A percentile compares a stretch with the other conserved stretches of the same genome.
Conservation (phyloP, 805 yeast genomes). For the Pachysolen tannophilus region DNA sequence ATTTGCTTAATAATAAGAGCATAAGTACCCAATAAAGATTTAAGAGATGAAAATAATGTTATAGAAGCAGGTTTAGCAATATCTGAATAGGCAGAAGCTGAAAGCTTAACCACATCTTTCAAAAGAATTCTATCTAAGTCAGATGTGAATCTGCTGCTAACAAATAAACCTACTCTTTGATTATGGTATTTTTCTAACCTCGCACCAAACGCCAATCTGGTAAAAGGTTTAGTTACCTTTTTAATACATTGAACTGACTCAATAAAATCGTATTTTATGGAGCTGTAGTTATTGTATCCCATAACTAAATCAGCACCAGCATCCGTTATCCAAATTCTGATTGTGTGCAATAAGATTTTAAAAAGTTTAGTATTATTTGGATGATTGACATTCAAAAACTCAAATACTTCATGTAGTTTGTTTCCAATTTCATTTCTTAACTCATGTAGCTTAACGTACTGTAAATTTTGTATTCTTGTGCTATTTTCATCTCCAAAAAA, state of each 20-base stretch:
- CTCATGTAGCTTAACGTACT: slow-evolving; percentile 44
- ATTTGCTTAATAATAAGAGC: slow-evolving; percentile 42
- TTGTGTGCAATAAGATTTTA: slow-evolving; percentile 51
- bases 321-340: slow-evolving; percentile 74
- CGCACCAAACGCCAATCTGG: slow-evolving; percentile 72
- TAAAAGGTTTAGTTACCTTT: slow-evolving; percentile 58
- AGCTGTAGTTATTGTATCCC: slow-evolving; percentile 44
- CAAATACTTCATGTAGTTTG: slow-evolving; percentile 50
- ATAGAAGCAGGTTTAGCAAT: slow-evolving; percentile 65
- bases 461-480: slow-evolving; percentile 27
- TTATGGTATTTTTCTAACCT: slow-evolving; percentile 68
- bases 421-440: slow-evolving; percentile 42
- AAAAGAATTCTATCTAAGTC: slow-evolving; percentile 55
- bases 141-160: slow-evolving; percentile 66
- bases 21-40: slow-evolving; percentile 61
- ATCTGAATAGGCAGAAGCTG: slow-evolving; percentile 64
- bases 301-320: slow-evolving; percentile 66
- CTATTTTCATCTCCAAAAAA: slow-evolving; percentile 49
- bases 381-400: slow-evolving; percentile 36
- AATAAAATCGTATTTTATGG: slow-evolving; percentile 46
- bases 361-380: slow-evolving; percentile 60
- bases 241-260: slow-evolving; percentile 55
- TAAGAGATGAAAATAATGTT: slow-evolving; percentile 60
- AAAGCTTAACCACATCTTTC: slow-evolving; percentile 52
- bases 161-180: slow-evolving; percentile 62